phyloP scores from a whole-genome alignment of 1,139 yeast genomes.

The Scheffersomyces lignicola region DNA sequence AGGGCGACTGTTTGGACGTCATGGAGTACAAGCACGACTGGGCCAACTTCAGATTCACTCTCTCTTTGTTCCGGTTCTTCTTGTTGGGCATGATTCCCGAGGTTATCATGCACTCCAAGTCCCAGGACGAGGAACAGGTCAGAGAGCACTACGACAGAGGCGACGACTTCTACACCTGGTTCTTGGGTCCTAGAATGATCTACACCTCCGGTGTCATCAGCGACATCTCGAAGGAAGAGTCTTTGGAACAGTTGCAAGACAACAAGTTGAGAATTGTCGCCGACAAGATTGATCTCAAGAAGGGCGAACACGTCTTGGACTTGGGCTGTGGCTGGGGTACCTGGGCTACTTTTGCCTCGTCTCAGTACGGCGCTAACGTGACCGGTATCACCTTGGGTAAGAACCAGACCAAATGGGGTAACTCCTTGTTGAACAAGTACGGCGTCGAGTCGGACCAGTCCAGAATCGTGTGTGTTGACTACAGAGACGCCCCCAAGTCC shows the following conservation, averaged over 20 bases:
- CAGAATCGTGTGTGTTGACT: constrained; percentile 77
- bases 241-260: constrained; percentile 86
- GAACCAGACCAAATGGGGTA: constrained; percentile 93
- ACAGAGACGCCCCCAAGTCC: constrained; percentile 87
- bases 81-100: constrained; percentile 90
- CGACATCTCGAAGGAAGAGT: constrained; percentile 70
- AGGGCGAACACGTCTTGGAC: constrained; percentile 77
- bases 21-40: constrained; percentile 90
- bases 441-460: constrained; percentile 72
- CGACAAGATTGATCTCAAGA: constrained; percentile 74
- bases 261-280: constrained; percentile 86
- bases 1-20: constrained; percentile 83
- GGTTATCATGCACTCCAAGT: constrained; percentile 85
- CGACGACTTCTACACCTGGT: constrained; percentile 93
- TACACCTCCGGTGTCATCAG: constrained; percentile 85
- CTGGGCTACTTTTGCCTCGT: constrained; percentile 79
- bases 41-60: constrained; percentile 80
- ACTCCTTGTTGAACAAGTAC: constrained; percentile 62
- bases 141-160: constrained; percentile 96
- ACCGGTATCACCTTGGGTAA: constrained; percentile 89
- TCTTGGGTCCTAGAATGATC: constrained; percentile 92
- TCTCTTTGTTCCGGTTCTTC: constrained; percentile 76
- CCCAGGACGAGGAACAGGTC: constrained; percentile 96
- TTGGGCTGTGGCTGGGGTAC: constrained; percentile 98
- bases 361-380: constrained; percentile 80